Base-by-base conservation (phyloP, 1,139 yeast species). In the Blastobotrys buckinghamii region DNA sequence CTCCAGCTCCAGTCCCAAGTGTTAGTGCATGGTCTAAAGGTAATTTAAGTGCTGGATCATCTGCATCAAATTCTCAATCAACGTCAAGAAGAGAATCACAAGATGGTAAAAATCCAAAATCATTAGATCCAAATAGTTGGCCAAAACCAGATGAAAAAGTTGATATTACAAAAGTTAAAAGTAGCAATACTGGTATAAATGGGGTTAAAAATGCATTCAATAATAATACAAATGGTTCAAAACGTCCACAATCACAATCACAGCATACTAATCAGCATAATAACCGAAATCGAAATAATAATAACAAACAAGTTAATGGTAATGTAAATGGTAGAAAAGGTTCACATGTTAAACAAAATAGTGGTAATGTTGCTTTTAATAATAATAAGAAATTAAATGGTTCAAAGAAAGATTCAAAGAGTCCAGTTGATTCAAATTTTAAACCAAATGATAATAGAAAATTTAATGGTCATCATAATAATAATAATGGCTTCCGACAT, bases 71-170 rank as follows among this genome's bases (percentile, higher is more conserved):
- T 6, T 52, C 55, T 7, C 39, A 47, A n/a, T 43, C 50, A 22
- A 43, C 55, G 17, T 75, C 39, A 29, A 40, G 46, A 19, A 46
- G 52, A 6, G 52, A 47, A 38, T 46, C 52, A 26, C 45, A 48
- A 39, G 48, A 42, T 19, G 46, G 45, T 29, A 47, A 52, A 22
- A 13, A n/a, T 17, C 22, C 34, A 13, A 52, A 56, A 47, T 45
- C 56, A 22, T 46, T 57, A 35, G 81, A 77, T 58, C 73, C 75
- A 42, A 68, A 69, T 50, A 77, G 74, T 61, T 76, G 86, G 84
- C 82, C 86, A 43, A 75, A 82, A 40, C 81, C 84, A 46, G 65
- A 56, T 42, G 65, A 59, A 50, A 64, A 61, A 49, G 62, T 63
- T 51, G 60, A 58, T 35, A 30, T 39, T 37, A 44, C 52, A 24